phyloP scores from a whole-genome alignment of 371 early-diverging fungal species.

The Synchytrium microbalum region DNA sequence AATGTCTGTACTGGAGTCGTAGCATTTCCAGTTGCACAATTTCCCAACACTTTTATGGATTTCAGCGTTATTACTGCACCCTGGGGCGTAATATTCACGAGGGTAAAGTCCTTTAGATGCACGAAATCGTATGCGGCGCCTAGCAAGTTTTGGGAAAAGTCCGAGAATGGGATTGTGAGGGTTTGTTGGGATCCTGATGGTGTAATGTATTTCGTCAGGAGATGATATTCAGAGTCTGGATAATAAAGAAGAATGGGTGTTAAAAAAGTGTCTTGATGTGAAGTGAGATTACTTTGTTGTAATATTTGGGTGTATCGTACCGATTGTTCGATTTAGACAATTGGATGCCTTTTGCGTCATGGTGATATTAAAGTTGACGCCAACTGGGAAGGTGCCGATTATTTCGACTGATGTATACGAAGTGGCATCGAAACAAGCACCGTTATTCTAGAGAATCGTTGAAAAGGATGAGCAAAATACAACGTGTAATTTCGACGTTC shows the following conservation, averaged over 20 bases:
- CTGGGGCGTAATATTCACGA: conserved; percentile 18
- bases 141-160: conserved; percentile 18
- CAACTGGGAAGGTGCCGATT: conserved; percentile 24
- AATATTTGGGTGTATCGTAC: conserved; percentile 3
- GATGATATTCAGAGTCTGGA: conserved; percentile 21
- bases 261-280: not conserved
- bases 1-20: not conserved
- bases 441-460: conserved; percentile 10
- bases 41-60: not conserved
- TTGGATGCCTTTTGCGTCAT: conserved; percentile 30
- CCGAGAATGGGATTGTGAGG: conserved; percentile 17
- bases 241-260: not conserved
- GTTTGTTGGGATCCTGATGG: conserved; percentile 23
- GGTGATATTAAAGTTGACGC: conserved; percentile 25
- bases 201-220: conserved; percentile 24
- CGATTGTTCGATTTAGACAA: conserved; percentile 13
- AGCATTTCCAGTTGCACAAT: not conserved
- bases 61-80: not conserved
- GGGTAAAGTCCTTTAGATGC: conserved; percentile 30
- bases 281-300: too few species aligned
- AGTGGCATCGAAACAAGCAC: conserved; percentile 26
- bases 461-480: too few species aligned
- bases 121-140: conserved; percentile 23
- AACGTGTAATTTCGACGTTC: too few species aligned
- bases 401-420: conserved; percentile 17